Conservation (phyloP, 768 basidiomycete species). For the Tylopilus balloui region DNA sequence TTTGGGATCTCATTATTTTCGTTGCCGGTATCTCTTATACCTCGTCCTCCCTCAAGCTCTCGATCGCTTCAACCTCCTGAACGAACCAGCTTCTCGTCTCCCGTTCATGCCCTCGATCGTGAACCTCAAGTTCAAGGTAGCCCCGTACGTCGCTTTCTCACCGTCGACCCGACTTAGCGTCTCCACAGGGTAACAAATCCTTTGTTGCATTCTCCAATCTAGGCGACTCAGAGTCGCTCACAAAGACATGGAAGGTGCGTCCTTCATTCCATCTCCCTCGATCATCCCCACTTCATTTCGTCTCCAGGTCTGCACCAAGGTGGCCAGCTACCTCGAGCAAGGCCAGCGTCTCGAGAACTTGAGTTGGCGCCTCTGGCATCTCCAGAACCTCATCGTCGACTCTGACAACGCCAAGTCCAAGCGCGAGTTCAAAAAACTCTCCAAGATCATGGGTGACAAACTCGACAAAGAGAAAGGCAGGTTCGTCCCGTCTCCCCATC, state of each 20-base stretch:
- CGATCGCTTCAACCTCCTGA: conserved; percentile 14
- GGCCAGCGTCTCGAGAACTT: conserved; percentile 89
- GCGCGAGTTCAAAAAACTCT: conserved; percentile 86
- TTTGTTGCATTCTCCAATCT: conserved; percentile 91
- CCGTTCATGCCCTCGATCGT: conserved; percentile 69
- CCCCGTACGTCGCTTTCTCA: neutral
- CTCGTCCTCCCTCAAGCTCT: conserved; percentile 8
- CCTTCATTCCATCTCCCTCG: conserved; percentile 1
- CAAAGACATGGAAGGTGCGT: conserved; percentile 86
- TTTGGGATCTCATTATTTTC: conserved; percentile 12
- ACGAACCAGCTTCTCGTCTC: neutral
- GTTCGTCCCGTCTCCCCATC: conserved; percentile 41
- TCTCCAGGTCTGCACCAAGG: conserved; percentile 78
- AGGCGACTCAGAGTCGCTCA: conserved; percentile 76
- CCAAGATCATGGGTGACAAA: conserved; percentile 86
- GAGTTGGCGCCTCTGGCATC: conserved; percentile 89
- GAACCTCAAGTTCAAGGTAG: conserved; percentile 82
- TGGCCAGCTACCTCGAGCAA: conserved; percentile 86
- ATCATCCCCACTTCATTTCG: conserved; percentile 7
- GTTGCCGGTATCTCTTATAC: conserved; percentile 28
- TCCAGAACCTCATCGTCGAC: conserved; percentile 89
- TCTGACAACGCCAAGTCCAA: conserved; percentile 83
- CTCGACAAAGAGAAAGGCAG: conserved; percentile 90
- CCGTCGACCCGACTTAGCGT: conserved; percentile 6
- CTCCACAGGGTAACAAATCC: conserved; percentile 80